Evolutionary conservation across 495 filamentous ascomycete genomes (phyloP), one percentile per base, ranked within the genome.

Genomic region (Cladorrhinum samala): DNA sequence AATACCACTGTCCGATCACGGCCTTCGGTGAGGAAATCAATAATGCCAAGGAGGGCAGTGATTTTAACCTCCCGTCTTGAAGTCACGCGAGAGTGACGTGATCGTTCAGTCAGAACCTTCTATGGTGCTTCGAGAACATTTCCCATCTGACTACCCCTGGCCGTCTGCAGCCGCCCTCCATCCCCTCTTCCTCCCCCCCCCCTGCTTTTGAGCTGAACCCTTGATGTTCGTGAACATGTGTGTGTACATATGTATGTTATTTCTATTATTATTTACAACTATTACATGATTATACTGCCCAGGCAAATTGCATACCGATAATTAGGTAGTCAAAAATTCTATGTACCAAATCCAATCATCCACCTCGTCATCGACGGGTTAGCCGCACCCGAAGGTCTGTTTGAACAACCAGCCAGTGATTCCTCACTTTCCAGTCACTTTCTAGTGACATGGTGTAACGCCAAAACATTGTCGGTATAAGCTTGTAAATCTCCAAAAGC

Each of bases 401-500:
- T 39, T 58, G 55, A 18, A 39, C 46, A 13, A 52, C 50, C 39
- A 58, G 30, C 55, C 55, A 54, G 27, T 50, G 36, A 24, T 58
- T 58, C 9, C 18, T 11, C n/a, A 54, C 45, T 1, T 23, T 54
- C 50, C 55, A 58, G 23, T 58, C 51, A 1, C 21, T 24, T 20
- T 18, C 46, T 27, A 58, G 33, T 21, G 24, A 17, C 41, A 58
- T 54, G 46, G 52, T 19, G 41, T 52, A 59, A 21, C 39, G 18
- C 48, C 30, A 46, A 39, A 55, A 55, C 18, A 55, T 39, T 4
- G 53, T 53, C 6, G 57, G 57, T 30, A 59, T 49, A 16, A 59
- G 23, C 63, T 83, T 83, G 49, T 78, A 76, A 46, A 78, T 58
- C 63, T 81, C 68, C 46, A 71, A 45, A 9, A 58, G 64, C 2